Percentiles rank a stretch among this genome's conserved stretches.
Conservation (phyloP, 768 basidiomycete species). For the Mycena albidolilacea region DNA sequence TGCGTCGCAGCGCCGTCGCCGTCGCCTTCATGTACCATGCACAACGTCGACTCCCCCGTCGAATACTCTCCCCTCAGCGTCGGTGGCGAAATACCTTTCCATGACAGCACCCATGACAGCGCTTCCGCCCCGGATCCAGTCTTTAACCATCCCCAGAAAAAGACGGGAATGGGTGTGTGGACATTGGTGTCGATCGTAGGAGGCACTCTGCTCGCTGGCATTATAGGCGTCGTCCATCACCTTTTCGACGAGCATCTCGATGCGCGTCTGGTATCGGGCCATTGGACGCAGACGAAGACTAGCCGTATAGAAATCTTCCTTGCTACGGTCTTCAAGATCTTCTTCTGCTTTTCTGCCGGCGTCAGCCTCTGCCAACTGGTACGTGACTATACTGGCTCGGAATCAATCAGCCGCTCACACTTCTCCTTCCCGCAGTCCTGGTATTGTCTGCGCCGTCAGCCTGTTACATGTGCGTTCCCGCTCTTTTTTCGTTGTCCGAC, state of each 20-base stretch:
- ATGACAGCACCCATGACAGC: background rate
- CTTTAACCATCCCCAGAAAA: background rate
- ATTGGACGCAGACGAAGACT: background rate
- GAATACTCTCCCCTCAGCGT: background rate
- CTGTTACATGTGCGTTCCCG: constrained; percentile 5
- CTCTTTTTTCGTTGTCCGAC: background rate
- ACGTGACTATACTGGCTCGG: background rate
- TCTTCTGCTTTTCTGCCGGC: constrained; percentile 15
- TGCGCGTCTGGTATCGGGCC: background rate
- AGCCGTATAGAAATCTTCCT: constrained; percentile 4
- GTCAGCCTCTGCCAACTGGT: constrained; percentile 14
- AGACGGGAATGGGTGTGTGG: background rate
- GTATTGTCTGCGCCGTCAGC: constrained; percentile 13
- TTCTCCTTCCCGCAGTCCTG: background rate
- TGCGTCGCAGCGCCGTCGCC: too few species aligned
- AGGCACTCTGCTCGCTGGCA: background rate
- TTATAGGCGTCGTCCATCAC: background rate
- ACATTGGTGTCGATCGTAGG: background rate
- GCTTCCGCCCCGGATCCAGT: background rate
- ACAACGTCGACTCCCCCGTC: background rate
- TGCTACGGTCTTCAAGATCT: constrained; percentile 1
- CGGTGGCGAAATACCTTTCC: background rate
- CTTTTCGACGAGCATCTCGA: background rate
- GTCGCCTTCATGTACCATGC: background rate
- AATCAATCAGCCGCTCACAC: background rate